These are phyloP conservation scores for Lentithecium fluviatile DNA, from an alignment of 495 filamentous ascomycete genomes.

Conservation along the genomic window DNA sequence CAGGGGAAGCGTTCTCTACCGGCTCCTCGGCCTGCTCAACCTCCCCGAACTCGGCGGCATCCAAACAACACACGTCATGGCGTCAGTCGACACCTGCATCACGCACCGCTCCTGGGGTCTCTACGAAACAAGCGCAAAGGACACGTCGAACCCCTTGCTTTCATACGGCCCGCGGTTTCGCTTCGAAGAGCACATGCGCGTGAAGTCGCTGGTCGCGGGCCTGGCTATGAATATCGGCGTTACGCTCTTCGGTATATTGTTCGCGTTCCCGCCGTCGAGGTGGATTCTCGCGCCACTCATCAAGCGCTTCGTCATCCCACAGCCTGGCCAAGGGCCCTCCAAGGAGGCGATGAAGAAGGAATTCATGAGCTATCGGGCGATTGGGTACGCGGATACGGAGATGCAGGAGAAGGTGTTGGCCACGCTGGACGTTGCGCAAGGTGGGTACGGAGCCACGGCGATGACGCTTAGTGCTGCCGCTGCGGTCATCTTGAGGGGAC, in stretches of 20 bases:
- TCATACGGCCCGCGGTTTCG: constrained; percentile 73
- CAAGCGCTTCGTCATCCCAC: constrained; percentile 52
- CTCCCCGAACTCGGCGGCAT: constrained; percentile 67
- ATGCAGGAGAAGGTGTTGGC: constrained; percentile 51
- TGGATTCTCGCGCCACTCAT: constrained; percentile 45
- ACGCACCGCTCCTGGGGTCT: constrained; percentile 79
- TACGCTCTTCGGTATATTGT: constrained; percentile 46
- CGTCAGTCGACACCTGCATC: constrained; percentile 62
- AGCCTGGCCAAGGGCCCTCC: constrained; percentile 67
- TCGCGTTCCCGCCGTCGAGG: constrained; percentile 57
- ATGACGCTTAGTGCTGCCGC: constrained; percentile 68
- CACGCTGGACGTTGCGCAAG: constrained; percentile 58
- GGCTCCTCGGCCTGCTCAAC: constrained; percentile 59
- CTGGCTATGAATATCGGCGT: constrained; percentile 58
- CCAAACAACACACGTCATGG: constrained; percentile 54
- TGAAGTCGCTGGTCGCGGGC: constrained; percentile 59
- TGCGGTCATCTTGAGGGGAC: constrained; percentile 64
- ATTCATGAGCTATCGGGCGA: constrained; percentile 61
- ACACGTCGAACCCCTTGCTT: neutral
- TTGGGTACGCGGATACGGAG: constrained; percentile 55
- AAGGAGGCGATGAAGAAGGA: constrained; percentile 47
- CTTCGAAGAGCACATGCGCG: constrained; percentile 66
- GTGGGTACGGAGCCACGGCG: constrained; percentile 69
- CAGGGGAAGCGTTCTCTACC: constrained; percentile 38
- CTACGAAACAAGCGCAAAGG: constrained; percentile 49